A percentile compares a stretch with the other conserved stretches of the same genome.
phyloP scores from a whole-genome alignment of 1,139 yeast genomes.

The Zygotorulaspora mrakii region DNA sequence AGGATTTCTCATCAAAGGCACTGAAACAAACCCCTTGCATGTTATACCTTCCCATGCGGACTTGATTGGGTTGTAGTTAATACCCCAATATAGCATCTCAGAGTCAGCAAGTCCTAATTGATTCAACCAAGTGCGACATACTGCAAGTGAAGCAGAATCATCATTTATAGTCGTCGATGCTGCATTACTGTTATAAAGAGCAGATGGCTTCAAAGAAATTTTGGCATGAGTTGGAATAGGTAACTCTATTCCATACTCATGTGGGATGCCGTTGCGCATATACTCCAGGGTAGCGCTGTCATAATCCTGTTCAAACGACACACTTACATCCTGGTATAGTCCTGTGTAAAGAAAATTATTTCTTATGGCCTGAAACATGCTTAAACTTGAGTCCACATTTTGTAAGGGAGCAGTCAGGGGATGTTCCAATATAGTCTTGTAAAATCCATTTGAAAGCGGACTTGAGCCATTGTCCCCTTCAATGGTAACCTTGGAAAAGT shows the following conservation, averaged over 20 bases:
- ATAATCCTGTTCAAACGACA: conserved; percentile 21
- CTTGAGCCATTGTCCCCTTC: conserved; percentile 21
- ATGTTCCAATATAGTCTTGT: conserved; percentile 22
- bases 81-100: conserved; percentile 27
- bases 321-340: conserved; percentile 20
- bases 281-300: conserved; percentile 11
- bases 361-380: conserved; percentile 18
- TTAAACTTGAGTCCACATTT: conserved; percentile 18
- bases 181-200: conserved; percentile 18
- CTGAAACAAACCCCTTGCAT: conserved; percentile 28
- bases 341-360: conserved; percentile 24
- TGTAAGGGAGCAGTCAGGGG: conserved; percentile 24
- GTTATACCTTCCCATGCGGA: conserved; percentile 30
- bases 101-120: conserved; percentile 34
- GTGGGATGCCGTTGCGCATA: conserved; percentile 13
- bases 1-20: conserved; percentile 32
- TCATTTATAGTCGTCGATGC: conserved; percentile 14
- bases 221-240: conserved; percentile 33
- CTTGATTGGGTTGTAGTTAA: conserved; percentile 30
- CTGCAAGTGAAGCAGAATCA: conserved; percentile 11
- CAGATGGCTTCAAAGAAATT: conserved; percentile 24
- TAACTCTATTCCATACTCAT: conserved; percentile 18
- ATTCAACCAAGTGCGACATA: conserved; percentile 26
- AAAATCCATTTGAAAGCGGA: conserved; percentile 23
- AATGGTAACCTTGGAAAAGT: conserved; percentile 20